Conservation (phyloP, 176 grass and related monocot genomes). For the Hordeum marinum region DNA sequence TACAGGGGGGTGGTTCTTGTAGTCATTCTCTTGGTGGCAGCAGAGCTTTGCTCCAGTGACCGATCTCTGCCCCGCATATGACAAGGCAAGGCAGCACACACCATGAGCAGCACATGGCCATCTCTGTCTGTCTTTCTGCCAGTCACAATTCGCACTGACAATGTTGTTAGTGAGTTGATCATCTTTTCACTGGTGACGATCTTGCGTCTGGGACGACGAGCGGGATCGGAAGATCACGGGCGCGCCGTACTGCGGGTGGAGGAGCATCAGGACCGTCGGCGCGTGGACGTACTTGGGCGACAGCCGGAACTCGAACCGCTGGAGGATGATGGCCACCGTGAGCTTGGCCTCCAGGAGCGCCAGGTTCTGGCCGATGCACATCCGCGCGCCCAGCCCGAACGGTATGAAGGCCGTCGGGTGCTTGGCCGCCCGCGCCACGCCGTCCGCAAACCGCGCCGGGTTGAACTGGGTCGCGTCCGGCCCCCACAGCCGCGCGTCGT, state of each 20-base stretch:
- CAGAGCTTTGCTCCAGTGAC: slow-evolving; percentile 2
- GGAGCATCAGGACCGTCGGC: slow-evolving; percentile 94
- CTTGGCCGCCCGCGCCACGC: slow-evolving; percentile 52
- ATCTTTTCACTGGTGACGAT: slow-evolving; percentile 21
- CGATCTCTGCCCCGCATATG: slow-evolving; percentile 15
- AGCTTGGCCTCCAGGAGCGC: slow-evolving; percentile 92
- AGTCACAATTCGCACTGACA: slow-evolving; percentile 40
- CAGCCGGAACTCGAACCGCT: slow-evolving; percentile 77
- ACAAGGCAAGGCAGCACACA: slow-evolving; percentile 26
- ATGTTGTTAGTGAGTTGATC: slow-evolving; percentile 15
- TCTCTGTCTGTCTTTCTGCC: slow-evolving; percentile 47
- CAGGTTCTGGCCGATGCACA: slow-evolving; percentile 98
- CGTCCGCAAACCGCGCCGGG: slow-evolving; percentile 64
- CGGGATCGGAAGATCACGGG: slow-evolving; percentile 73
- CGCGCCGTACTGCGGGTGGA: slow-evolving; percentile 94
- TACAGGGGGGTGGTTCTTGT: neutral
- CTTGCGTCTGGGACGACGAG: slow-evolving; percentile 14
- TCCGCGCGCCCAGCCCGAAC: slow-evolving; percentile 80
- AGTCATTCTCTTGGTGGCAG: slow-evolving; percentile 12
- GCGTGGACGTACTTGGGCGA: slow-evolving; percentile 90
- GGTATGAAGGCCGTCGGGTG: slow-evolving; percentile 92
- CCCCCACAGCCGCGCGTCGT: slow-evolving; percentile 77
- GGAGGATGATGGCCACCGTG: slow-evolving; percentile 77
- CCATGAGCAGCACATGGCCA: slow-evolving; percentile 29
- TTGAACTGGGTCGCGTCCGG: slow-evolving; percentile 87